These are phyloP conservation scores for Platanthera guangdongensis DNA, from an alignment of 106 monocot species.

Conservation along the genomic window DNA sequence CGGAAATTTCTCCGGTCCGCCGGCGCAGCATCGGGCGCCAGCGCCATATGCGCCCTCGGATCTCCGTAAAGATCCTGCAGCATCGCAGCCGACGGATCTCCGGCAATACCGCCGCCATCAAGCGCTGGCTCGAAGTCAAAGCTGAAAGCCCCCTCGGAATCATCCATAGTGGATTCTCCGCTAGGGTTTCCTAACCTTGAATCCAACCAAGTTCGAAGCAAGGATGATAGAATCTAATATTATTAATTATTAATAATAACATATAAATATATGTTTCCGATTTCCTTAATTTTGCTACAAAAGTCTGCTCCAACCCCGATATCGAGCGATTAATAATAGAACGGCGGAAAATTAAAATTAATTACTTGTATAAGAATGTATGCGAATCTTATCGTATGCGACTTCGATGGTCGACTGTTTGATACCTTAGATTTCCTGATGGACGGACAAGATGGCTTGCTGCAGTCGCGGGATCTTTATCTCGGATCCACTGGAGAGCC, in stretches of 20 bases:
- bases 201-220: background rate
- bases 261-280: too few species aligned
- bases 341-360: too few species aligned
- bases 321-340: background rate
- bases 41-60: background rate
- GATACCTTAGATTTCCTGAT: too few species aligned
- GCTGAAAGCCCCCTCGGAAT: conserved; percentile 64
- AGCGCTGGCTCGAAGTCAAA: conserved; percentile 98
- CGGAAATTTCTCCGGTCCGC: conserved; percentile 62
- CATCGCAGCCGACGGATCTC: conserved; percentile 1
- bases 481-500: too few species aligned
- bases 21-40: conserved; percentile 8
- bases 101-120: conserved; percentile 24
- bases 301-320: background rate
- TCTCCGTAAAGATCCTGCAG: background rate
- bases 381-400: too few species aligned
- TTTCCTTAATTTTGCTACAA: background rate
- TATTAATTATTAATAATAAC: background rate
- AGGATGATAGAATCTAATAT: background rate
- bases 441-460: too few species aligned
- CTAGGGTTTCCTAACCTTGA: background rate
- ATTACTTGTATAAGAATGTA: too few species aligned
- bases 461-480: too few species aligned
- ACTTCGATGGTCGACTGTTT: too few species aligned
- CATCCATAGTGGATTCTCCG: conserved; percentile 39